phyloP scores from a whole-genome alignment of 441 rosid species.

The Bocquillonia castaneifolia region DNA sequence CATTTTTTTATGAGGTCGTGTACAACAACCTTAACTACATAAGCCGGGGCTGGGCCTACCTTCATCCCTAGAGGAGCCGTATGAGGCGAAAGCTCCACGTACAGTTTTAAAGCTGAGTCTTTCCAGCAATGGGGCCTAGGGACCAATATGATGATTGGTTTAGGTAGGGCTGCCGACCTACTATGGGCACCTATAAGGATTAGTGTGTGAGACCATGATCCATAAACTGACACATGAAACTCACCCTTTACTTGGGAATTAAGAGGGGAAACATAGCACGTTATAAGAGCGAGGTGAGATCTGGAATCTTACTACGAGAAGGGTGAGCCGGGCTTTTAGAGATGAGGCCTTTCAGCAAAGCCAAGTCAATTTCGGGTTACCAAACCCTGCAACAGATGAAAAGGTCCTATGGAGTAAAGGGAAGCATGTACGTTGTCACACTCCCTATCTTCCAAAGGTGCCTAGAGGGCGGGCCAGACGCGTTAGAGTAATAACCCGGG shows the following conservation, averaged over 20 bases:
- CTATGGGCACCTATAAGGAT: slow-evolving; percentile 10
- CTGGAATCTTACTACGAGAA: too few relatives aligned
- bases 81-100: slow-evolving; percentile 1
- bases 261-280: slow-evolving; percentile 1
- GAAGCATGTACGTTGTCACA: neutral
- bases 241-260: slow-evolving; percentile 6
- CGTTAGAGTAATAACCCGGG: neutral
- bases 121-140: neutral
- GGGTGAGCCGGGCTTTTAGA: too few relatives aligned
- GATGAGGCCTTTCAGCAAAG: too few relatives aligned
- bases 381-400: too few relatives aligned
- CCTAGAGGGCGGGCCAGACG: neutral
- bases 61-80: slow-evolving; percentile 3
- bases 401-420: neutral
- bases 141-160: slow-evolving; percentile 16
- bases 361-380: too few relatives aligned
- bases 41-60: slow-evolving; percentile 6
- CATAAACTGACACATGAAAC: slow-evolving; percentile 10
- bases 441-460: neutral
- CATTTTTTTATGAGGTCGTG: neutral
- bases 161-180: slow-evolving; percentile 7
- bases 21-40: slow-evolving; percentile 8
- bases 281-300: neutral
- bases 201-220: slow-evolving; percentile 13
- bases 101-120: neutral